phyloP scores from a whole-genome alignment of 768 basidiomycete species.

The Agaricus subrufescens region DNA sequence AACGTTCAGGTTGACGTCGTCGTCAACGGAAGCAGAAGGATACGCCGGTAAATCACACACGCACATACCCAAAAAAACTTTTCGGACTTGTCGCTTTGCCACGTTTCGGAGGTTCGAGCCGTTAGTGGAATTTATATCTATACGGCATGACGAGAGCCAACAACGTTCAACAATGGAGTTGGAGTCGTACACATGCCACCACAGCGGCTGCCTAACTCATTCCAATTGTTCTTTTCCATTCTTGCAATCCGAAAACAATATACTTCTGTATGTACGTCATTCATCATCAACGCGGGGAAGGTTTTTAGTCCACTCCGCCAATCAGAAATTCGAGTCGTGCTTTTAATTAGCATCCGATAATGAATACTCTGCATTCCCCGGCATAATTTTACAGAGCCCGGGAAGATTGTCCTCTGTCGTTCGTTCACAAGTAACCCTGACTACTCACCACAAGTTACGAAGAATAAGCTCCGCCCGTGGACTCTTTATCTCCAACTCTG shows the following conservation, averaged over 20 bases:
- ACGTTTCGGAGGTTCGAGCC: constrained; percentile 6
- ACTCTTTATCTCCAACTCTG: background rate
- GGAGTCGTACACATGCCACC: background rate
- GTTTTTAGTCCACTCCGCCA: background rate
- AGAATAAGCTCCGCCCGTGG: background rate
- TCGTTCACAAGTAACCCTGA: too few relatives aligned
- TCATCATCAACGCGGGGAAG: background rate
- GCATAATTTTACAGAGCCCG: too few relatives aligned
- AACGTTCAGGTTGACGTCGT: too few relatives aligned
- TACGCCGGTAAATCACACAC: too few relatives aligned
- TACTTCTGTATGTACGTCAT: constrained; percentile 4
- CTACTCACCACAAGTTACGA: too few relatives aligned
- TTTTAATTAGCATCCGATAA: background rate
- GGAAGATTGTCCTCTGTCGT: too few relatives aligned
- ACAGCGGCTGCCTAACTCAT: background rate
- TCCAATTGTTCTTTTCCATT: constrained; percentile 9
- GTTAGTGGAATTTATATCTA: background rate
- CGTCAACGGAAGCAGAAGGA: too few relatives aligned
- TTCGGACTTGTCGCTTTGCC: background rate
- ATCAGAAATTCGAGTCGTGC: background rate
- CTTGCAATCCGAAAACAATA: background rate
- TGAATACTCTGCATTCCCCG: background rate
- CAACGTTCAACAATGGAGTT: background rate
- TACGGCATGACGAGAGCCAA: constrained; percentile 1
- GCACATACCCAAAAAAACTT: too few relatives aligned